Conservation (phyloP, 768 basidiomycete species). For the Heimioporus sp. region DNA sequence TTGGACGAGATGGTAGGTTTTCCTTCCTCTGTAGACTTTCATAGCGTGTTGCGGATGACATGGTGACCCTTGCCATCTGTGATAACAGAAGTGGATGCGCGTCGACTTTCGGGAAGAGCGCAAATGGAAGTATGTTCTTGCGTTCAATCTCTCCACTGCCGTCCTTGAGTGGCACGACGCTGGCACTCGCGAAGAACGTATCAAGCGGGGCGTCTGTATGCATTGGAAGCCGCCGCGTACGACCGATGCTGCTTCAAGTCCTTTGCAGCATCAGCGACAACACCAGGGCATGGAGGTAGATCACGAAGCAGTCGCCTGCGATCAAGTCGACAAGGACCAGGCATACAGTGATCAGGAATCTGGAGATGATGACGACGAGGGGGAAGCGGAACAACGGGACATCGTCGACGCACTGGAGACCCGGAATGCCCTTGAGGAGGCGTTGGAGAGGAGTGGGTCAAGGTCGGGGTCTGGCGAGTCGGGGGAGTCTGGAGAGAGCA, state of each 20-base stretch:
- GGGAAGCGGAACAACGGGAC: slow-evolving; percentile 51
- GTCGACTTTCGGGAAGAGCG: slow-evolving; percentile 93
- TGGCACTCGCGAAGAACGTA: slow-evolving; percentile 58
- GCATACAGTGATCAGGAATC: slow-evolving; percentile 39
- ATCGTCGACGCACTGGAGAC: slow-evolving; percentile 63
- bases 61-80: slow-evolving; percentile 9
- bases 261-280: slow-evolving; percentile 32
- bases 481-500: slow-evolving; percentile 34
- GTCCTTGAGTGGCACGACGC: slow-evolving; percentile 88
- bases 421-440: slow-evolving; percentile 52
- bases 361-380: slow-evolving; percentile 58
- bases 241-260: slow-evolving; percentile 17
- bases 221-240: slow-evolving; percentile 56
- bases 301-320: slow-evolving; percentile 11
- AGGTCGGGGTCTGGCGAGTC: slow-evolving; percentile 27
- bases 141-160: slow-evolving; percentile 77
- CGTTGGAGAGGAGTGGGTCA: slow-evolving; percentile 40
- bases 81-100: slow-evolving; percentile 88
- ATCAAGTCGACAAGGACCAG: slow-evolving; percentile 23
- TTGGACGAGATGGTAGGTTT: slow-evolving; percentile 89
- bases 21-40: not conserved
- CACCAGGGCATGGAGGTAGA: slow-evolving; percentile 34
- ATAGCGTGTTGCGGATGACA: not conserved
- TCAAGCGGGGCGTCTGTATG: slow-evolving; percentile 63
- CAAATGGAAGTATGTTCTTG: slow-evolving; percentile 85